Conservation (phyloP, 495 filamentous ascomycete genomes). For the Tuber borchii region DNA sequence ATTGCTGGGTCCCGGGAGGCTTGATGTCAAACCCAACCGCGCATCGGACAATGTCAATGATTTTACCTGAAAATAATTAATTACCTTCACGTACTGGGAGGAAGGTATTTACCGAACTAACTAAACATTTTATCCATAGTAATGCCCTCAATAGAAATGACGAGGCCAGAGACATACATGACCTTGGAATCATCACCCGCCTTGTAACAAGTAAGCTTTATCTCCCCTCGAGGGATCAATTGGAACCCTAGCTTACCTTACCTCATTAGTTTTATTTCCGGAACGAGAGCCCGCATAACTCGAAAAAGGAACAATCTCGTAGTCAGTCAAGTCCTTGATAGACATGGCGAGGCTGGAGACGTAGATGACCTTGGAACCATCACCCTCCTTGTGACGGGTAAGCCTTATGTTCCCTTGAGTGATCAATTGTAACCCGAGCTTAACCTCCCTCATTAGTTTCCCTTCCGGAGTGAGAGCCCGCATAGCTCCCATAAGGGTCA, state of each 20-base stretch:
- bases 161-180: slow-evolving; percentile 37
- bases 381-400: slow-evolving; percentile 19
- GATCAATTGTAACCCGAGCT: background rate
- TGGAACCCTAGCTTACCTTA: slow-evolving; percentile 7
- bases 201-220: slow-evolving; percentile 5
- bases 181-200: slow-evolving; percentile 33
- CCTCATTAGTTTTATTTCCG: slow-evolving; percentile 22
- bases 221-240: background rate
- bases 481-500: slow-evolving; percentile 16
- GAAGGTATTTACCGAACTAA: too few species aligned
- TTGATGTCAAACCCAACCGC: too few species aligned
- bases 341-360: slow-evolving; percentile 28
- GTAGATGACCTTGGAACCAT: slow-evolving; percentile 36
- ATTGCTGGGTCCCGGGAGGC: too few species aligned
- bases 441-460: slow-evolving; percentile 25
- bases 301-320: too few species aligned
- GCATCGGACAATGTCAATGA: too few species aligned
- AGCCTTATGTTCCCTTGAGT: background rate
- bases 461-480: slow-evolving; percentile 12
- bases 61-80: too few species aligned
- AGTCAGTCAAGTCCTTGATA: too few species aligned
- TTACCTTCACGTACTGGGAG: too few species aligned
- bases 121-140: too few species aligned
- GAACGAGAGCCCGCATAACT: slow-evolving; percentile 17
- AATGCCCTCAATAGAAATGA: slow-evolving; percentile 25